Base-by-base conservation (phyloP, 768 basidiomycete species). In the Boletellus emodensis region DNA sequence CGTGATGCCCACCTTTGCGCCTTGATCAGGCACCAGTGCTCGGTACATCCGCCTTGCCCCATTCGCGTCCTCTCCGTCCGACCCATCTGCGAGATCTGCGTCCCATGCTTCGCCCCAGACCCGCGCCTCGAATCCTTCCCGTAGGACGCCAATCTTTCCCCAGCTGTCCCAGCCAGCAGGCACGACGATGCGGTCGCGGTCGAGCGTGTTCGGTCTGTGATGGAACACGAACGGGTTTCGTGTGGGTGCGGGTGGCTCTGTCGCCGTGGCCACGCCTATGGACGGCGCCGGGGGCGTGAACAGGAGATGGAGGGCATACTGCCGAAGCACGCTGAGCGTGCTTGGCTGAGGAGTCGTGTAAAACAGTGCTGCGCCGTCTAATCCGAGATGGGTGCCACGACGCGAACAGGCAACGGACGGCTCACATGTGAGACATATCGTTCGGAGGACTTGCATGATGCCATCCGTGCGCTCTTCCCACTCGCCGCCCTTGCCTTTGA, bases 151-250 rank as follows among this genome's bases (percentile, higher is more conserved):
- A 50, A 97, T 95, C 74, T 97, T 98, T 0, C 94, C 94, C 90
- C 92, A 96, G 57, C 89, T 91, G 63, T 98, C 96, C 96, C 96
- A 99, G 1, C 96, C 96, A 2, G 91, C 81, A 1, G 95, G 96
- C 6, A 98, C 84, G 39, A 96, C 81, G 45, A 97, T 86, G 12
- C 82, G 85, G 61, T 97, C 94, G 30, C 96, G 83, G 64, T 98
- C 96, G 40, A 98, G 74, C 0, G 90, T 87, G 64, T 97, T 98
- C 2, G 96, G 87, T 57, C 88, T 86, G 48, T 90, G 81, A 3
- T 77, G 71, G 69, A 96, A 98, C 0, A 91, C 85, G 71, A 97
- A 96, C 2, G 85, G 81, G 60, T 90, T 90, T 35, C 85, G 82
- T 24, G 74, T 72, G 6, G 86, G 83, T 17, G 75, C 70, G 0